Evolutionary conservation across 352 stramenopile species (phyloP), one percentile per base, ranked within the genome.

Genomic region (Saprolegnia parasitica): DNA sequence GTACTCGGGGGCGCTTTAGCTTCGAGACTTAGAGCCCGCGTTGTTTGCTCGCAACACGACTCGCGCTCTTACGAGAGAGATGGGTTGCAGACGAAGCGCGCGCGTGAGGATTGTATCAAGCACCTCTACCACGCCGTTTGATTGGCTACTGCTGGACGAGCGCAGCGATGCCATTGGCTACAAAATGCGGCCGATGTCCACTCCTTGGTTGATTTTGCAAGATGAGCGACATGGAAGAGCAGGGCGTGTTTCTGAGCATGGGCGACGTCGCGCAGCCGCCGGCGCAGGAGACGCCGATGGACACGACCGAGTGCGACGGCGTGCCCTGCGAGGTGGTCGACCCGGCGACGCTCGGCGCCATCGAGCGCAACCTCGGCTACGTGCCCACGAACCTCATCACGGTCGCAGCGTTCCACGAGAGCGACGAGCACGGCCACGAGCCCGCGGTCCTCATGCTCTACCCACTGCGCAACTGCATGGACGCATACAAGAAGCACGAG

Each of bases 401-500:
- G 6, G 78, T 88, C 54, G 72, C 67, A 23, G 78, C 78, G 16
- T 79, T 73, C 37, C 46, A 58, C 52, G 11, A 67, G 71, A 20
- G 54, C 64, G 29, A 56, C 18, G 13, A 57, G 57, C 18, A 76
- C 37, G 24, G 67, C 16, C 18, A 65, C 16, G 46, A 65, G 24
- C 75, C 80, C 1, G 75, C 77, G 13, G 78, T 83, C 56, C 67
- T 87, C 23, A 71, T 85, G 71, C 74, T 89, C 58, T 84, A 88
- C 61, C 80, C 83, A 26, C 54, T 91, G 73, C 75, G 79, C 29
- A 84, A 81, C 56, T 74, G 72, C 46, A 78, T 83, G 60, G 56
- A 76, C 42, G 80, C 77, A 21, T 85, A 88, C 77, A 88, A 88
- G 73, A 81, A 77, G 70, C 76, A 84, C 24, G 78, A 88, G 42